Conservation (phyloP, 2,329 filamentous ascomycete genomes). For the Colletotrichum caudatum region DNA sequence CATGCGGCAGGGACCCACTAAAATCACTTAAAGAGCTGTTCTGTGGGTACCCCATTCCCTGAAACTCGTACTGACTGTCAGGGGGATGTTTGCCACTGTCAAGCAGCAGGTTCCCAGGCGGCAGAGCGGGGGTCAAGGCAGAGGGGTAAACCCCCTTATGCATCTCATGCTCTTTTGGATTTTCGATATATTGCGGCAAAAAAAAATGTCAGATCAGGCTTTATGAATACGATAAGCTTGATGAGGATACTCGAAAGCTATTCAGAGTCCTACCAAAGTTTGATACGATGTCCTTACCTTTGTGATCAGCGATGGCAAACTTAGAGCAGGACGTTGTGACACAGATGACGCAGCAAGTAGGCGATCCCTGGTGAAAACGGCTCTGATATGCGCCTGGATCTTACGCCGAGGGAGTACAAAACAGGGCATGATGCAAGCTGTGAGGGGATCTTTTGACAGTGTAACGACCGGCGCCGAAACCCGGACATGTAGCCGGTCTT, state of each 20-base stretch:
- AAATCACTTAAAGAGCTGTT: slow-evolving; percentile 1
- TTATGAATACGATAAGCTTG: too few relatives aligned
- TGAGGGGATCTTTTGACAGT: slow-evolving; percentile 20
- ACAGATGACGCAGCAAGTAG: slow-evolving; percentile 17
- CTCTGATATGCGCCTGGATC: slow-evolving; percentile 12
- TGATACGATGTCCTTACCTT: not conserved
- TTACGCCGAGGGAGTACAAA: slow-evolving; percentile 8
- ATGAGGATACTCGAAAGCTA: not conserved
- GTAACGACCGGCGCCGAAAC: not conserved
- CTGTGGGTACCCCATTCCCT: slow-evolving; percentile 15
- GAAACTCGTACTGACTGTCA: slow-evolving; percentile 31
- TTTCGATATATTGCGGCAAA: not conserved
- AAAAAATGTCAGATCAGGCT: too few relatives aligned
- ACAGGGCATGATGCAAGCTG: slow-evolving; percentile 5
- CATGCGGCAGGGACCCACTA: slow-evolving; percentile 16
- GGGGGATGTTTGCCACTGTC: not conserved
- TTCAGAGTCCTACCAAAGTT: too few relatives aligned
- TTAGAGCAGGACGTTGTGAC: not conserved
- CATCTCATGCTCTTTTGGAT: not conserved
- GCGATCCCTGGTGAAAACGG: slow-evolving; percentile 20
- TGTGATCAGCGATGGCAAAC: not conserved
- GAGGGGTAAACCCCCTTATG: not conserved
- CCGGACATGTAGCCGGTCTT: not conserved
- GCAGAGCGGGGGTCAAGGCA: not conserved
- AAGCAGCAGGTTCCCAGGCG: not conserved